phyloP scores from a whole-genome alignment of 495 filamentous ascomycete genomes.

The Aspergillus baeticus region DNA sequence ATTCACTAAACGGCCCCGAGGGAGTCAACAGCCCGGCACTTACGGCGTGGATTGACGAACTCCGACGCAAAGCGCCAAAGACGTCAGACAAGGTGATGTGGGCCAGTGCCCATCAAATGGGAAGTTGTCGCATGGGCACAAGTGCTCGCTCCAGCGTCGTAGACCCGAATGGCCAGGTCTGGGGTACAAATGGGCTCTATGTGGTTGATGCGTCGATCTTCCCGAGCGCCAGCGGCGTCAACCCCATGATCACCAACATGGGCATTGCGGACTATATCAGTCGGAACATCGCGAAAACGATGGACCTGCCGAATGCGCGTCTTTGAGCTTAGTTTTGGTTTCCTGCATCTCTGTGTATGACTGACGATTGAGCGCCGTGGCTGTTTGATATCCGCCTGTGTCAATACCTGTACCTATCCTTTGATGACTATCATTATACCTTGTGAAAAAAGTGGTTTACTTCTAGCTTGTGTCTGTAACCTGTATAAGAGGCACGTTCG shows the following conservation, averaged over 20 bases:
- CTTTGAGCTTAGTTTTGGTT: conserved; percentile 8
- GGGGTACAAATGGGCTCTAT: conserved; percentile 71
- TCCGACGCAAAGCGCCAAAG: conserved; percentile 56
- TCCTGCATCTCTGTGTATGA: background rate
- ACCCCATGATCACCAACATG: conserved; percentile 93
- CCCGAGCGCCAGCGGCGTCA: conserved; percentile 85
- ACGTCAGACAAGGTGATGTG: conserved; percentile 46
- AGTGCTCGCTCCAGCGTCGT: conserved; percentile 66
- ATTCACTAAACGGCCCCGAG: conserved; percentile 31
- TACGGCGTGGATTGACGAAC: conserved; percentile 61
- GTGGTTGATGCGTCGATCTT: conserved; percentile 88
- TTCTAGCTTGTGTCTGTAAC: too few relatives aligned
- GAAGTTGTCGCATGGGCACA: conserved; percentile 76
- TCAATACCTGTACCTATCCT: conserved; percentile 8
- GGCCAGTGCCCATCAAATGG: conserved; percentile 87
- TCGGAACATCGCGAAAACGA: conserved; percentile 31
- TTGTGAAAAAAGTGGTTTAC: background rate
- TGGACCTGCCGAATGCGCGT: conserved; percentile 22
- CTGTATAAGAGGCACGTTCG: too few relatives aligned
- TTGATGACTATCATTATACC: conserved; percentile 6
- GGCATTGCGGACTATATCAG: conserved; percentile 62
- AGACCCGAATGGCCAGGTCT: conserved; percentile 70
- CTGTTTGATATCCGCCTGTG: conserved; percentile 1
- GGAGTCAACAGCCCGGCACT: conserved; percentile 68
- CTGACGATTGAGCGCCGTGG: background rate